phyloP scores from a whole-genome alignment of 371 early-diverging fungal genomes.

The Batkoa obscura region DNA sequence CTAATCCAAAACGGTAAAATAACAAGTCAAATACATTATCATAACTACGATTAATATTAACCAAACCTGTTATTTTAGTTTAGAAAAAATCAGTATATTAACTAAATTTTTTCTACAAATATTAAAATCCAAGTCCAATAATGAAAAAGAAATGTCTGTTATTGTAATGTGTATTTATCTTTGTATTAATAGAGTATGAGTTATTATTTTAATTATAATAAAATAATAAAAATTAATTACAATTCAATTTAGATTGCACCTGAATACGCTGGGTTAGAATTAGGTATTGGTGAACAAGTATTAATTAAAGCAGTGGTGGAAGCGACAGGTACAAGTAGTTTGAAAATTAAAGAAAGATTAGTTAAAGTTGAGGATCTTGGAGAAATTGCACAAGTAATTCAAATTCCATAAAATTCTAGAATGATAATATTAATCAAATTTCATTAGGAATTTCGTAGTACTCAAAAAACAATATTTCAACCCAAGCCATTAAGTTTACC shows the following conservation, averaged over 20 bases:
- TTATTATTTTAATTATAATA: neutral
- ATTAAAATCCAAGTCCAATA: neutral
- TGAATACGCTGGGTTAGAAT: constrained; percentile 87
- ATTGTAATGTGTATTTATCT: neutral
- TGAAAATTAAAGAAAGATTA: constrained; percentile 62
- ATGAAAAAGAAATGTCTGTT: neutral
- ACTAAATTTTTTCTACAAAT: neutral
- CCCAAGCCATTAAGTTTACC: constrained; percentile 64
- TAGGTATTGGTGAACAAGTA: constrained; percentile 89
- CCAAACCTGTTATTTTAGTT: neutral
- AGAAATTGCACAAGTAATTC: constrained; percentile 54
- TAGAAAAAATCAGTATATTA: neutral
- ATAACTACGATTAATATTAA: neutral
- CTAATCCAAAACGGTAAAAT: neutral
- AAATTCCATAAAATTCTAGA: too few relatives aligned
- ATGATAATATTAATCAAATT: too few relatives aligned
- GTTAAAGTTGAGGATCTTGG: constrained; percentile 80
- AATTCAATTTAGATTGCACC: constrained; percentile 47
- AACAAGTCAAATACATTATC: neutral
- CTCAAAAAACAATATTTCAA: constrained; percentile 50
- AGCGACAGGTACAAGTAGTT: constrained; percentile 58
- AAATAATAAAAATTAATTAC: neutral
- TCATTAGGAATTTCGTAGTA: constrained; percentile 43
- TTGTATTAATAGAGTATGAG: neutral
- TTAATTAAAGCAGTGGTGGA: constrained; percentile 86